Conservation (phyloP, 306 rosid species). For the Nissolia schottii region DNA sequence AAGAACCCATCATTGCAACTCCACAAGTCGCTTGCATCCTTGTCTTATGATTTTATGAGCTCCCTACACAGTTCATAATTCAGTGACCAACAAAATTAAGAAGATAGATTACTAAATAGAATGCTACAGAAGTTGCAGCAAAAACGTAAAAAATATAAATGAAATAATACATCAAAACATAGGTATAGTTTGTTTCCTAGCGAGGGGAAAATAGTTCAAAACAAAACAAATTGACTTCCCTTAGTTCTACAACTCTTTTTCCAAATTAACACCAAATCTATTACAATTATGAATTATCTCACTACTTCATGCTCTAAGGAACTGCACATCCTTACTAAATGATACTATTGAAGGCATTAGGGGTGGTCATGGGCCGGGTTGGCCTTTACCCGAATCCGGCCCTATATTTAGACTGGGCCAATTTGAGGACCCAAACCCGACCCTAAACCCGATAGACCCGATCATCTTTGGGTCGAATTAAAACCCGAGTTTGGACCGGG, state of each 20-base stretch:
- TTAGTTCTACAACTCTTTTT: neutral
- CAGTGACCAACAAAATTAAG: neutral
- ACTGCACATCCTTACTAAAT: neutral
- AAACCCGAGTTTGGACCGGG: too few relatives aligned
- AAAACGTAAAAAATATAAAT: neutral
- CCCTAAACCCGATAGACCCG: too few relatives aligned
- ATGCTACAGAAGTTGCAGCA: neutral
- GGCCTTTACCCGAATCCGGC: too few relatives aligned
- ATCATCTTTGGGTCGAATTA: too few relatives aligned
- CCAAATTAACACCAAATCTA: neutral
- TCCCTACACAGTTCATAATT: conserved; percentile 3
- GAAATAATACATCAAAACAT: neutral
- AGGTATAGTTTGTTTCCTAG: neutral
- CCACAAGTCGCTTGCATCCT: conserved; percentile 60
- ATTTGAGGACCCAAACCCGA: too few relatives aligned
- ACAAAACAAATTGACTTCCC: neutral
- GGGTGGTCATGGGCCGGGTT: too few relatives aligned
- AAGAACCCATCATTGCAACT: conserved; percentile 55
- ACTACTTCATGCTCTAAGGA: neutral
- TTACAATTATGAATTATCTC: neutral
- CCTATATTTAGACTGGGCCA: too few relatives aligned
- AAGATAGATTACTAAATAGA: neutral
- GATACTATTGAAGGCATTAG: too few relatives aligned
- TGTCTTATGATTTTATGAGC: neutral
- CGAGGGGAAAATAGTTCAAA: neutral